Conservation (phyloP, 495 filamentous ascomycete genomes). For the Penicillium daleae region DNA sequence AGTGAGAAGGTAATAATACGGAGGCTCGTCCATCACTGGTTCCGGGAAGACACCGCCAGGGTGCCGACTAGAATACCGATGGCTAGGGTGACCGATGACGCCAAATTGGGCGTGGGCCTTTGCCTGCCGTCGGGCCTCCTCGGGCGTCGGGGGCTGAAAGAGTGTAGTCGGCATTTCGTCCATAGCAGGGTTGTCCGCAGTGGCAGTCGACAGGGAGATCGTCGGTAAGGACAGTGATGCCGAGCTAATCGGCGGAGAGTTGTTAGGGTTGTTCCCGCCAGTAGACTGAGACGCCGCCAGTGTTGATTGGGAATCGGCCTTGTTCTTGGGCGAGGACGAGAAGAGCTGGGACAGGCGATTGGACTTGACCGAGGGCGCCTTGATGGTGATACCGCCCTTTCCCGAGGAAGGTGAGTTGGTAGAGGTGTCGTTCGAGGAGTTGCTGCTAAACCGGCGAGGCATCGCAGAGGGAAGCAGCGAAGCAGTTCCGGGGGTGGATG, state of each 20-base stretch:
- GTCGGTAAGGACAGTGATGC: conserved; percentile 81
- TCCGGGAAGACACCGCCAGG: conserved; percentile 75
- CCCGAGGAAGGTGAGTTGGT: conserved; percentile 50
- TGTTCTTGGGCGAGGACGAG: conserved; percentile 60
- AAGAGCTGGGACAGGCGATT: conserved; percentile 65
- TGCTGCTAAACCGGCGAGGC: conserved; percentile 58
- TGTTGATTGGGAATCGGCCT: conserved; percentile 49
- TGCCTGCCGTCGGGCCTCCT: conserved; percentile 73
- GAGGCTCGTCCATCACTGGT: conserved; percentile 91
- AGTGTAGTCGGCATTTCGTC: conserved; percentile 79
- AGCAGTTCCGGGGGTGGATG: conserved; percentile 23
- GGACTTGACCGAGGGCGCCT: conserved; percentile 64
- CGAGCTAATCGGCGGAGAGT: conserved; percentile 65
- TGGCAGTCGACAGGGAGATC: conserved; percentile 90
- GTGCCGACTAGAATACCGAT: conserved; percentile 86
- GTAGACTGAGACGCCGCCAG: conserved; percentile 64
- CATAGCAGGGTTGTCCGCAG: conserved; percentile 73
- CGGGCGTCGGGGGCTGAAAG: conserved; percentile 88
- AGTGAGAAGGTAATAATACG: conserved; percentile 94
- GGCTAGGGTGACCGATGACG: conserved; percentile 74
- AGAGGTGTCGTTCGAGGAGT: conserved; percentile 51
- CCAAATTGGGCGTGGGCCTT: conserved; percentile 91
- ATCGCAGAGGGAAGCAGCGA: conserved; percentile 51
- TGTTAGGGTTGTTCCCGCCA: conserved; percentile 55
- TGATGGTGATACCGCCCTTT: conserved; percentile 51